phyloP scores from a whole-genome alignment of 2,329 filamentous ascomycete species.

The Lachnellula arida region DNA sequence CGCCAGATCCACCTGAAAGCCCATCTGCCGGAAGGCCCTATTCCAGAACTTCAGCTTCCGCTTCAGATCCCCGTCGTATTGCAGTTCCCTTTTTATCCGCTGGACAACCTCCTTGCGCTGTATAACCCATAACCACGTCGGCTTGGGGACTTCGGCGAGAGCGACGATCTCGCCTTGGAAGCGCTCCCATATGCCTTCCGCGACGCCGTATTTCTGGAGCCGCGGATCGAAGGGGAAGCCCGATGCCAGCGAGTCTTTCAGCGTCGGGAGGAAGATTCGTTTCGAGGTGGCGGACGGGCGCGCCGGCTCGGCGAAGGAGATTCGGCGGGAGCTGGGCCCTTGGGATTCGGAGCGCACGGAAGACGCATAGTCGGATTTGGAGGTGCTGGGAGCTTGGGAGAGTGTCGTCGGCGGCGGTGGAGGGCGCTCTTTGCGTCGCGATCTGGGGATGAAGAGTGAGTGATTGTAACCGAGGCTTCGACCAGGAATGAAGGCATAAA shows the following conservation, averaged over 20 bases:
- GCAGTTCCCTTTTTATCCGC: slow-evolving; percentile 19
- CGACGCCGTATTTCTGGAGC: slow-evolving; percentile 22
- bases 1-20: slow-evolving; percentile 20
- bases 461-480: too few species aligned
- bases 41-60: slow-evolving; percentile 21
- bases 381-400: too few species aligned
- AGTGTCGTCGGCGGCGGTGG: too few species aligned
- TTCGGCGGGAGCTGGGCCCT: slow-evolving; percentile 13
- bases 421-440: too few species aligned
- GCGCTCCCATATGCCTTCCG: slow-evolving; percentile 20
- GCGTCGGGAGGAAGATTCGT: slow-evolving; percentile 22
- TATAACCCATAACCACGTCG: slow-evolving; percentile 16
- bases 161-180: slow-evolving; percentile 21
- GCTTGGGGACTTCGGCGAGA: slow-evolving; percentile 14
- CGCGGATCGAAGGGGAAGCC: slow-evolving; percentile 23
- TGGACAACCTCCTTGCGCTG: slow-evolving; percentile 18
- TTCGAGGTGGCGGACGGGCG: slow-evolving; percentile 14
- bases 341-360: neutral
- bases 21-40: slow-evolving; percentile 3
- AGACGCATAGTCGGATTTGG: neutral
- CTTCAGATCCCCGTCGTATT: slow-evolving; percentile 21
- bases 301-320: slow-evolving; percentile 22
- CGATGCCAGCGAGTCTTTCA: slow-evolving; percentile 16
- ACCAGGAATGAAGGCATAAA: too few species aligned
- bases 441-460: too few species aligned